These are phyloP conservation scores for Trichopus zeylanicus DNA, from an alignment of 116 monocot genomes.

Conservation along the genomic window DNA sequence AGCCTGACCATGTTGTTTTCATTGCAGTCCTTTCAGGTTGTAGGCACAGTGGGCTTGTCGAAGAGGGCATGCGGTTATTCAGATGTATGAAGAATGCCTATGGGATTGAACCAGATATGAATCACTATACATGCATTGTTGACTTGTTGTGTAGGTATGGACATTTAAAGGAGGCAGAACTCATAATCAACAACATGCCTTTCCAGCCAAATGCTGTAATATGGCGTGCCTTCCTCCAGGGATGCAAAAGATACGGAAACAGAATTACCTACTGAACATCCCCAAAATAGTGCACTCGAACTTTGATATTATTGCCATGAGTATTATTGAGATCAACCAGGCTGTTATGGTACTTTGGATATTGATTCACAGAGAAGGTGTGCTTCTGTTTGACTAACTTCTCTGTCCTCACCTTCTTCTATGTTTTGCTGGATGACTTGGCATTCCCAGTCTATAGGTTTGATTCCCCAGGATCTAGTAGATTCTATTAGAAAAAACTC, in stretches of 20 bases:
- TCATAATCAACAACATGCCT: conserved; percentile 49
- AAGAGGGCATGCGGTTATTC: conserved; percentile 60
- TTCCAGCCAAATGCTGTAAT: conserved; percentile 55
- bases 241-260: conserved; percentile 34
- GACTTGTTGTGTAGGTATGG: conserved; percentile 60
- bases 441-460: too few species aligned
- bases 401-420: too few species aligned
- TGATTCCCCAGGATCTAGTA: too few species aligned
- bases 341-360: too few species aligned
- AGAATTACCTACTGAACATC: too few species aligned
- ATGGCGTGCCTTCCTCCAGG: conserved; percentile 58
- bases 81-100: conserved; percentile 34
- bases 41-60: conserved; percentile 56
- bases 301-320: too few species aligned
- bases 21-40: conserved; percentile 59
- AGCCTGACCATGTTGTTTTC: conserved; percentile 50
- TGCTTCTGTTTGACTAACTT: too few species aligned
- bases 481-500: too few species aligned
- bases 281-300: too few species aligned
- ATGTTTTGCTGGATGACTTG: too few species aligned
- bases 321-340: too few species aligned
- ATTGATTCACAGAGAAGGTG: too few species aligned
- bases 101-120: conserved; percentile 53
- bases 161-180: conserved; percentile 61
- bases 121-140: conserved; percentile 56